Base-by-base conservation (phyloP, 192 early-diverging fungal genomes). In the Coemansia sp. region DNA sequence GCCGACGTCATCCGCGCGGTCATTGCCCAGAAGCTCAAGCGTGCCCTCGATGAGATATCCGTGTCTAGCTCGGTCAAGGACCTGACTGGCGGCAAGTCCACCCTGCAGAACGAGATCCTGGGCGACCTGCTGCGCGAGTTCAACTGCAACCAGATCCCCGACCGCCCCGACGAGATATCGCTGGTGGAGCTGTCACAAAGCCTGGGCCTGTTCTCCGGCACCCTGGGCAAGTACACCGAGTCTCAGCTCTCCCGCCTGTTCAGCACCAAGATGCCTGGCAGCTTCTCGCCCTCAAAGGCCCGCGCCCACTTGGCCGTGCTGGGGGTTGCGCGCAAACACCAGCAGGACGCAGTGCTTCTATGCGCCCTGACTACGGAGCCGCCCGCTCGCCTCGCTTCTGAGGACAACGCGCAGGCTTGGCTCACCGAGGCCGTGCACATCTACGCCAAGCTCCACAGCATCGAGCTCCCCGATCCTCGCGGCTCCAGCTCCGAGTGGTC, bases 91-190 rank as follows among this genome's bases (percentile, higher is more conserved):
- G 94, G 94, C 52, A 95, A 95, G 63, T 92, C 89, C 3, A 97
- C 94, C 25, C 78, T 97, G 44, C 94, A 94, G 58, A 97, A 97
- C 74, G 94, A 97, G 62, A 94, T 97, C 38, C 78, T 95, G 30
- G 94, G 94, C 68, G 94, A 97, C 64, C 72, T 95, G 29, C 86
- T 85, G 44, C 90, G 88, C 44, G 94, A 97, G 66, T 94, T 97
- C 62, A 60, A 70, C 9, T 77, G 79, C 51, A 79, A 77, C 42
- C 78, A 68, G 40, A 83, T 90, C 32, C 86, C 91, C 20, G 91
- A 97, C 54, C 87, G 91, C 61, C 82, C 90, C 41, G 94, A 76
- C 89, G 80, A 92, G 88, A 52, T 82, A 82, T 35, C 85, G 84
- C 36, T 90, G 81, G 29, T 80, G 79, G 62, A 94, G 87, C 65